These are phyloP conservation scores for Millerozyma miso DNA, from an alignment of 805 yeast species.

Conservation along the genomic window DNA sequence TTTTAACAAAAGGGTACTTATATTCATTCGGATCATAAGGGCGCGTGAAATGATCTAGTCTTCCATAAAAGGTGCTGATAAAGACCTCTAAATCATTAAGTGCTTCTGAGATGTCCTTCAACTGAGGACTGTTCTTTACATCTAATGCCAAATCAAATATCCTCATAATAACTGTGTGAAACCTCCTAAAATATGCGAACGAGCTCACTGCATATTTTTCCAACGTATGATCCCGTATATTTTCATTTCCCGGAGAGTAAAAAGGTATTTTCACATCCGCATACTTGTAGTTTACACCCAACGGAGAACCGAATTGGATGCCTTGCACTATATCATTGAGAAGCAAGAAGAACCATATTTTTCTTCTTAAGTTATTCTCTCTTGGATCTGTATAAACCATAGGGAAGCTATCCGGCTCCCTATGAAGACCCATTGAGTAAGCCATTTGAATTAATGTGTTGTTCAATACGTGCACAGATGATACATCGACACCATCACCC, in stretches of 20 bases:
- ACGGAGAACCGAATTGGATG: slow-evolving; percentile 31
- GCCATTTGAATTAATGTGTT: slow-evolving; percentile 65
- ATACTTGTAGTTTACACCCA: slow-evolving; percentile 22
- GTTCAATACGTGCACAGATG: slow-evolving; percentile 50
- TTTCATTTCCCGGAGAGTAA: slow-evolving; percentile 31
- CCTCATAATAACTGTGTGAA: slow-evolving; percentile 22
- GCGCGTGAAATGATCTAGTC: slow-evolving; percentile 12
- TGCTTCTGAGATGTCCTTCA: slow-evolving; percentile 15
- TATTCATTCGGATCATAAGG: slow-evolving; percentile 14
- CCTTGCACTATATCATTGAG: slow-evolving; percentile 28
- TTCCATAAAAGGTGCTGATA: slow-evolving; percentile 28
- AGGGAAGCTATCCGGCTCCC: slow-evolving; percentile 57
- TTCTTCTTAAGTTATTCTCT: slow-evolving; percentile 25
- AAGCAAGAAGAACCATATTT: slow-evolving; percentile 33
- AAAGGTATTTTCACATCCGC: slow-evolving; percentile 29
- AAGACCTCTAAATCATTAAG: slow-evolving; percentile 34
- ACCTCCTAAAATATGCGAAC: slow-evolving; percentile 24
- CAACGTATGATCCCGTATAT: slow-evolving; percentile 26
- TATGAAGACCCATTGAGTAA: slow-evolving; percentile 58
- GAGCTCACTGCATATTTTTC: slow-evolving; percentile 34
- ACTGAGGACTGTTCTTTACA: slow-evolving; percentile 13
- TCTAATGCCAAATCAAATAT: slow-evolving; percentile 20
- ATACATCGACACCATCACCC: slow-evolving; percentile 59
- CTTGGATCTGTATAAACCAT: slow-evolving; percentile 20
- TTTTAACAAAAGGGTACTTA: slow-evolving; percentile 18